These are phyloP conservation scores for Garcileccinum viscosum DNA, from an alignment of 1,284 basidiomycete genomes.

Conservation along the genomic window DNA sequence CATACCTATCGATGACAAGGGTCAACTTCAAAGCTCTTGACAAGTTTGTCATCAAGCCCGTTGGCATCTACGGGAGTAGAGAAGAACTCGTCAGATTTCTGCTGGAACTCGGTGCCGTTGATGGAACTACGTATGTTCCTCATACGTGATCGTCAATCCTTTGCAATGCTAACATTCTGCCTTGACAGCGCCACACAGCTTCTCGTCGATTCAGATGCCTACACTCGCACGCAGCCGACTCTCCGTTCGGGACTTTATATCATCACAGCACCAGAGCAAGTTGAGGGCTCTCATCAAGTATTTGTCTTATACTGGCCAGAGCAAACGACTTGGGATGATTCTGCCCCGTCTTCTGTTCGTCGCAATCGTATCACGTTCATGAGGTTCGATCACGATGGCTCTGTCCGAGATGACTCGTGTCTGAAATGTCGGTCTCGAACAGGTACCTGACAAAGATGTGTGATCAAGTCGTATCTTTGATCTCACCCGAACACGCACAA, in stretches of 20 bases:
- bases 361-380: conserved; percentile 66
- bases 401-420: conserved; percentile 23
- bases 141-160: neutral
- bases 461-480: conserved; percentile 56
- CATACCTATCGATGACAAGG: conserved; percentile 55
- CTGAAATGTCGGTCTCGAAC: neutral
- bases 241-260: conserved; percentile 56
- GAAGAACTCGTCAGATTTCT: conserved; percentile 55
- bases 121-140: conserved; percentile 43
- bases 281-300: conserved; percentile 32
- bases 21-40: conserved; percentile 61
- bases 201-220: conserved; percentile 27
- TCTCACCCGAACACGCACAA: conserved; percentile 52
- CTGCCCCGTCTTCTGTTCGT: conserved; percentile 48
- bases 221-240: conserved; percentile 30
- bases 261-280: conserved; percentile 23
- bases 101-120: conserved; percentile 38
- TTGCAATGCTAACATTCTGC: conserved; percentile 3
- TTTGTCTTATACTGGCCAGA: conserved; percentile 70
- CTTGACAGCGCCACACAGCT: conserved; percentile 24
- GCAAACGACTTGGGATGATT: conserved; percentile 63
- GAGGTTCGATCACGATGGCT: conserved; percentile 46
- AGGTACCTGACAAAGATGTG: conserved; percentile 64
- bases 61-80: conserved; percentile 63
- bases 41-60: conserved; percentile 46